Base-by-base conservation (phyloP, 2,329 filamentous ascomycete genomes). In the Ophiostoma perfectum region DNA sequence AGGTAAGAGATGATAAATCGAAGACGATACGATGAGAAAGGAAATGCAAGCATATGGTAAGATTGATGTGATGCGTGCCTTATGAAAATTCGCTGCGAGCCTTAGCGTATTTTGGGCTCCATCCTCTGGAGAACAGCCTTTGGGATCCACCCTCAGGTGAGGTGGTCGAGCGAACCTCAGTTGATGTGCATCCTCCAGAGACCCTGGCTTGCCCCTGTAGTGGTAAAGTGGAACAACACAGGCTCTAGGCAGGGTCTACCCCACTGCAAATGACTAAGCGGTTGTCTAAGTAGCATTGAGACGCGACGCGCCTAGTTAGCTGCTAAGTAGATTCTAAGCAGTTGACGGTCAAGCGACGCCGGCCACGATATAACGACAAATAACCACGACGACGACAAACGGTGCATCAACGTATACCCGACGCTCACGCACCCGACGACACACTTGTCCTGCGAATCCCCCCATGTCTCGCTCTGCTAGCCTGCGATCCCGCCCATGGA, bases 401-500 rank as follows among this genome's bases (percentile, higher is more conserved):
- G 27, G 27, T 27, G 27, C 14, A 45, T 12, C 9, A 45, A 45
- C 42, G 42, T 3, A 8, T 7, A n/a, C 47, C 47, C 47, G 12
- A 49, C 11, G 16, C 6, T 16, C 7, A 42, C 60, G 38, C 16
- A 62, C 58, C 2, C 5, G 39, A 18, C 60, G 36, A n/a, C 16
- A 5, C 14, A n/a, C 39, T 27, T 42, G 11, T 8, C n/a, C 38
- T 63, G 16, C 16, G 60, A 9, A 44, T 42, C 16, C 58, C 36
- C 58, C 69, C 71, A 72, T 72, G 71, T 68, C 68, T 65, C 41
- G 44, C 47, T 41, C 41, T 60, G 62, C 41, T 14, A 11, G 11
- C 42, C 44, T 36, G 63, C 68, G 64, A 58, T 66, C 67, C 41
- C 45, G 66, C 55, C 67, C 67, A 75, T 75, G 74, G 72, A 75